phyloP scores from a whole-genome alignment of 2,329 filamentous ascomycete species.

The Fusarium multiceps region DNA sequence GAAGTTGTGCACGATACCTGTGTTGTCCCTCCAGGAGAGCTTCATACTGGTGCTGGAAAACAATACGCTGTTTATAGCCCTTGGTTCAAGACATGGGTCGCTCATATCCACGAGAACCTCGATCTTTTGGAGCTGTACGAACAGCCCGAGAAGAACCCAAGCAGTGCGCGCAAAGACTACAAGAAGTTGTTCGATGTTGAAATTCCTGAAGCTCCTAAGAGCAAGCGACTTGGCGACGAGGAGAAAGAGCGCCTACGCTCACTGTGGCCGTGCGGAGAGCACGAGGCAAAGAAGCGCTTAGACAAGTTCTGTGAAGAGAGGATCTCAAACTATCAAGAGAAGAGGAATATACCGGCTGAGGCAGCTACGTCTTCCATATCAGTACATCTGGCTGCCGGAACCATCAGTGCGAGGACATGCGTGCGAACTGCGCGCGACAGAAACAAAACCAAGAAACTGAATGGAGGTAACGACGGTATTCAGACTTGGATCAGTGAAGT shows the following conservation, averaged over 20 bases:
- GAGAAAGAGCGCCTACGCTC: constrained; percentile 67
- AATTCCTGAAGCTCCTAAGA: constrained; percentile 71
- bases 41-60: constrained; percentile 75
- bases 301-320: constrained; percentile 74
- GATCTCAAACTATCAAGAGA: constrained; percentile 69
- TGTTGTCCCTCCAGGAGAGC: constrained; percentile 77
- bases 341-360: constrained; percentile 73
- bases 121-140: constrained; percentile 73
- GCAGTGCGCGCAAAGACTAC: constrained; percentile 57
- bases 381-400: constrained; percentile 77
- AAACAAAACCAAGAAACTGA: constrained; percentile 73
- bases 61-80: constrained; percentile 88
- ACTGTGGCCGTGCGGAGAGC: constrained; percentile 81
- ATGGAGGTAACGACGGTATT: constrained; percentile 74
- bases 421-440: constrained; percentile 70
- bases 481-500: constrained; percentile 83
- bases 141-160: constrained; percentile 54
- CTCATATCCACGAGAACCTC: constrained; percentile 75
- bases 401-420: constrained; percentile 74
- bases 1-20: constrained; percentile 84
- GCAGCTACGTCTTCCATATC: constrained; percentile 75
- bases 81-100: constrained; percentile 83
- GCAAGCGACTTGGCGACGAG: constrained; percentile 69
- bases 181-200: constrained; percentile 66
- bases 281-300: constrained; percentile 73